Conservation (phyloP, 495 filamentous ascomycete genomes). For the Aspergillus asperescens region DNA sequence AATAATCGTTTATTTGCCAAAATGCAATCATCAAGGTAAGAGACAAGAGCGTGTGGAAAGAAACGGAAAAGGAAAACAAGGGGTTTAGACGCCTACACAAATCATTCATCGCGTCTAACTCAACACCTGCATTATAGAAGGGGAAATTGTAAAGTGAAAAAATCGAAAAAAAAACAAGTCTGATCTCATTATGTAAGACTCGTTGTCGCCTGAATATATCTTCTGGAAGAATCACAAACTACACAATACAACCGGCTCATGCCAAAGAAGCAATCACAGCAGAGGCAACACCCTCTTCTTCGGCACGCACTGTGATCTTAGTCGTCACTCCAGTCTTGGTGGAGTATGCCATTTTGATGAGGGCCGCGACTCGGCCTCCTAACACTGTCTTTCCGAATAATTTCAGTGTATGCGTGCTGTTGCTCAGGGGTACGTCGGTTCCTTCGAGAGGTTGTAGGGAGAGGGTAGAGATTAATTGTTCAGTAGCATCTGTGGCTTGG, state of each 20-base stretch:
- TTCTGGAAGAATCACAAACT: conserved; percentile 11
- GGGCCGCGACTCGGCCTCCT: conserved; percentile 82
- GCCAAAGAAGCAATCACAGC: conserved; percentile 80
- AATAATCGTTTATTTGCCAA: conserved; percentile 6
- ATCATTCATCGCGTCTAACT: conserved; percentile 24
- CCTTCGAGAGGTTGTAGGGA: conserved; percentile 93
- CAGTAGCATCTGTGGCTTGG: conserved; percentile 70
- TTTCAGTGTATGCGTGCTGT: conserved; percentile 89
- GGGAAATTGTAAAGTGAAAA: conserved; percentile 1
- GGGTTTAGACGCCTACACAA: conserved; percentile 19
- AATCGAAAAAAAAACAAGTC: conserved; percentile 14
- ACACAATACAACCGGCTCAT: conserved; percentile 41
- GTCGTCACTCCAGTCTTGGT: conserved; percentile 88
- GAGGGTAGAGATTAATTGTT: conserved; percentile 78
- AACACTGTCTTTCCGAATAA: conserved; percentile 92
- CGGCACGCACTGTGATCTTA: conserved; percentile 84
- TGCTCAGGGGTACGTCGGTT: conserved; percentile 79
- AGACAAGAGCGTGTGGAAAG: not conserved
- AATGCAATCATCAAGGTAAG: conserved; percentile 7
- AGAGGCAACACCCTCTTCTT: conserved; percentile 86
- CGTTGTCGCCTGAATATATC: conserved; percentile 5
- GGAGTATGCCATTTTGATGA: conserved; percentile 89
- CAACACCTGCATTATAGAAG: conserved; percentile 22
- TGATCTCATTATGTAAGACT: conserved; percentile 23
- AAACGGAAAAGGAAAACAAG: conserved; percentile 8